Percentiles rank a stretch among this genome's conserved stretches.
These are phyloP conservation scores for Serendipita indica DNA, from an alignment of 768 basidiomycete genomes.

Conservation along the genomic window DNA sequence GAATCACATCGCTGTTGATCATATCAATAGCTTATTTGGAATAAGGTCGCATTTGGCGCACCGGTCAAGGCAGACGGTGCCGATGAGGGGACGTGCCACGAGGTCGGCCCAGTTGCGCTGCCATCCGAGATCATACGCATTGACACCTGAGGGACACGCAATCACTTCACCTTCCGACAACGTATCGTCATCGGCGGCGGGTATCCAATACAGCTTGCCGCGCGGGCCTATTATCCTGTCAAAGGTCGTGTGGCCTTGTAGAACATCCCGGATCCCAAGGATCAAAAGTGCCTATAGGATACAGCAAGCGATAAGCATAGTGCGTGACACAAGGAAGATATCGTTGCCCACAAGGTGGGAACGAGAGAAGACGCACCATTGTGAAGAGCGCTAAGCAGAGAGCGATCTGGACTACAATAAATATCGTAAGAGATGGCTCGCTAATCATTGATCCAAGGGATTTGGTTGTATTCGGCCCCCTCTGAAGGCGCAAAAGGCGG, in stretches of 20 bases:
- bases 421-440: not conserved
- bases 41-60: too few relatives aligned
- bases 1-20: too few relatives aligned
- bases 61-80: not conserved
- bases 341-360: not conserved
- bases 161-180: not conserved
- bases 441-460: not conserved
- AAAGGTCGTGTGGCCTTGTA: not conserved
- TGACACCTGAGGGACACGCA: not conserved
- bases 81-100: not conserved
- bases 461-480: not conserved
- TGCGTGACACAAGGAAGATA: not conserved
- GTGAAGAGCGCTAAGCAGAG: not conserved
- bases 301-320: too few relatives aligned
- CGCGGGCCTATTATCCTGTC: conserved; percentile 6
- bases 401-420: not conserved
- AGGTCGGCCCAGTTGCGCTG: conserved; percentile 5
- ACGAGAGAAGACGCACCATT: not conserved
- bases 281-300: not conserved
- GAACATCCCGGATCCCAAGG: not conserved
- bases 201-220: not conserved
- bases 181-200: not conserved
- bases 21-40: too few relatives aligned
- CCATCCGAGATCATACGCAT: not conserved
- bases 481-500: not conserved